phyloP scores from a whole-genome alignment of 1,284 basidiomycete genomes.

The Termitomyces sp. region DNA sequence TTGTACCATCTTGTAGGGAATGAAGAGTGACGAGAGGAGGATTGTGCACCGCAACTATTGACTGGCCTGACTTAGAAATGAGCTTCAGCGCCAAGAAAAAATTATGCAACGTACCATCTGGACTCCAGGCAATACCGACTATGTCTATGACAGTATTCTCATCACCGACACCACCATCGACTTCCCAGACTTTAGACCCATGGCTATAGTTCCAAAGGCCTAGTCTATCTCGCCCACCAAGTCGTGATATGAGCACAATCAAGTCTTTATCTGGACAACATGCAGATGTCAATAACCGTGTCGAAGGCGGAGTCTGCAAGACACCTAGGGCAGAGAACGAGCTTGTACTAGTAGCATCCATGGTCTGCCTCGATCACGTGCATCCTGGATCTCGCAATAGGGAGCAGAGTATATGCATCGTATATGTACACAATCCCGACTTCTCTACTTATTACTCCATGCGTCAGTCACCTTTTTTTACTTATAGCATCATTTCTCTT shows the following conservation, averaged over 20 bases:
- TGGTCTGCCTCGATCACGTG: conserved; percentile 15
- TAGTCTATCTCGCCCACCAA: conserved; percentile 61
- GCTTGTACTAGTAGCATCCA: conserved; percentile 37
- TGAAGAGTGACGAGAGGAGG: conserved; percentile 64
- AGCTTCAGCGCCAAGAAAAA: conserved; percentile 13
- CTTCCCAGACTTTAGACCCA: conserved; percentile 75
- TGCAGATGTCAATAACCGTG: conserved; percentile 54
- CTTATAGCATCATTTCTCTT: conserved; percentile 44
- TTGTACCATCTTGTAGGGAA: conserved; percentile 69
- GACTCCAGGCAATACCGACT: conserved; percentile 69
- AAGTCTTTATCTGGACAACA: conserved; percentile 85
- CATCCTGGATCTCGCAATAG: too few species aligned
- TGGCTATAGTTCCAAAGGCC: conserved; percentile 73
- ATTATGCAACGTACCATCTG: conserved; percentile 55
- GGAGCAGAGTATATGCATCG: too few species aligned
- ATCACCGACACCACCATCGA: conserved; percentile 45
- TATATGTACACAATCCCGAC: not conserved
- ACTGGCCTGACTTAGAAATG: conserved; percentile 47
- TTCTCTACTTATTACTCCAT: conserved; percentile 14
- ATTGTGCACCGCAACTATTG: conserved; percentile 66
- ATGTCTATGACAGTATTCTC: conserved; percentile 43
- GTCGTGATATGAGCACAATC: conserved; percentile 57
- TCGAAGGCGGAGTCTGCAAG: conserved; percentile 49
- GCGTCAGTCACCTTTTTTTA: conserved; percentile 46
- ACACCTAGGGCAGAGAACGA: conserved; percentile 56